phyloP scores from a whole-genome alignment of 371 early-diverging fungal species.

The Rhizomucor pusillus region DNA sequence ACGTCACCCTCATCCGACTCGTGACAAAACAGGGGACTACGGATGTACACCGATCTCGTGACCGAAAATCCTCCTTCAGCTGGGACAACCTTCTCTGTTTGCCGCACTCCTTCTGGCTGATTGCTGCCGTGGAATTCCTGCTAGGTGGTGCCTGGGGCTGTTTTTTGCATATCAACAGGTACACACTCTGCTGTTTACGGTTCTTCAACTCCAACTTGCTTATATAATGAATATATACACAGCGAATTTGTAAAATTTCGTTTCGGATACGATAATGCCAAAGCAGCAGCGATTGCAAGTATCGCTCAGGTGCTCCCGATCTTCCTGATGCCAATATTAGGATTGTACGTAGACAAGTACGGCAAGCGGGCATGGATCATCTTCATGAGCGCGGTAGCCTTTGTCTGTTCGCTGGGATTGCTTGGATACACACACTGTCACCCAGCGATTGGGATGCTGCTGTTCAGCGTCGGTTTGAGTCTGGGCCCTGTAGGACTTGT shows the following conservation, averaged over 20 bases:
- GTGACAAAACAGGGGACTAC: too few species aligned
- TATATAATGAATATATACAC: constrained; percentile 1
- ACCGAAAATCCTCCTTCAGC: constrained; percentile 57
- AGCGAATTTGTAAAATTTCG: constrained; percentile 65
- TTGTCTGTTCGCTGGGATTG: constrained; percentile 43
- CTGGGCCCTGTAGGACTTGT: constrained; percentile 68
- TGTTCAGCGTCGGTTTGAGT: constrained; percentile 63
- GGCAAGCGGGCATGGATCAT: constrained; percentile 59
- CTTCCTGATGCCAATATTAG: constrained; percentile 65
- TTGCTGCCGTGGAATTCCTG: constrained; percentile 58
- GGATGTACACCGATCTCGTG: too few species aligned
- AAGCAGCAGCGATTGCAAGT: constrained; percentile 66
- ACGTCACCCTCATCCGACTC: constrained; percentile 52
- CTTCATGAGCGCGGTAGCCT: constrained; percentile 32
- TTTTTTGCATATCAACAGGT: constrained; percentile 71
- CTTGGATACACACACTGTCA: constrained; percentile 53
- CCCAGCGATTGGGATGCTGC: constrained; percentile 59
- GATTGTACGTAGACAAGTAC: constrained; percentile 56
- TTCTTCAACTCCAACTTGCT: background rate
- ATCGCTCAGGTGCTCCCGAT: constrained; percentile 67
- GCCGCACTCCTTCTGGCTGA: constrained; percentile 66
- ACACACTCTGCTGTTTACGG: background rate
- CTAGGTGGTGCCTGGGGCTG: constrained; percentile 72
- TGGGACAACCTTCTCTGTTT: constrained; percentile 55
- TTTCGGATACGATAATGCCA: constrained; percentile 47